Evolutionary conservation across 2,329 filamentous ascomycete species (phyloP).

Genomic region (Onygenales sp.): DNA sequence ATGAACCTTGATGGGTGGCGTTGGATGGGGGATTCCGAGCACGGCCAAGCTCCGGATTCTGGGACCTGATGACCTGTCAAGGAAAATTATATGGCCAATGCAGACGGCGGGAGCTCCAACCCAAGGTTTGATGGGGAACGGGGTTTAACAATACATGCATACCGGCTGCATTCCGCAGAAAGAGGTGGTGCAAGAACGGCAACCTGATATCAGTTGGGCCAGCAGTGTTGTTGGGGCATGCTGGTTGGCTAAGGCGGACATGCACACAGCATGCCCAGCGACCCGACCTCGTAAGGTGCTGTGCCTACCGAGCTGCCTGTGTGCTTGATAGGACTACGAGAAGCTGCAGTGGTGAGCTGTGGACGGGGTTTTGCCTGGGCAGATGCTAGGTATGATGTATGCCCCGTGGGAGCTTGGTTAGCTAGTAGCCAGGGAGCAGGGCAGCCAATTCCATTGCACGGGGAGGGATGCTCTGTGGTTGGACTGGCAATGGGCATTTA

Average conservation of each 20-base stretch:
- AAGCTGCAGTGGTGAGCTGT: no score
- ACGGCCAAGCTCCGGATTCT: no score
- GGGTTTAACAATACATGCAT: background rate
- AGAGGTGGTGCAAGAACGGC: background rate
- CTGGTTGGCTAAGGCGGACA: no score
- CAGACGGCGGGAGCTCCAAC: background rate
- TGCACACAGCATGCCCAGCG: no score
- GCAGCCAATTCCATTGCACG: slow-evolving; percentile 1
- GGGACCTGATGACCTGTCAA: no score
- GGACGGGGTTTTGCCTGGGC: background rate
- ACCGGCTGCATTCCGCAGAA: background rate
- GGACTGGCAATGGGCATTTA: no score
- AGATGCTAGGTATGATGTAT: background rate
- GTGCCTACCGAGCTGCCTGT: no score
- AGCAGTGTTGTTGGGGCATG: no score
- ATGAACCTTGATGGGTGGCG: no score
- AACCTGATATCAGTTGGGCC: background rate
- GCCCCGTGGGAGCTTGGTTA: background rate
- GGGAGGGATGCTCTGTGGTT: background rate
- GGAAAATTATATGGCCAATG: background rate
- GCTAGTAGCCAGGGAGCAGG: background rate
- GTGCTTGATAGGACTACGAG: no score
- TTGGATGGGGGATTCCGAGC: no score
- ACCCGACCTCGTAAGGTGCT: no score
- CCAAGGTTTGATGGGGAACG: background rate